Evolutionary conservation across 2,329 filamentous ascomycete species (phyloP).

Genomic region (Penicillium occitanis): DNA sequence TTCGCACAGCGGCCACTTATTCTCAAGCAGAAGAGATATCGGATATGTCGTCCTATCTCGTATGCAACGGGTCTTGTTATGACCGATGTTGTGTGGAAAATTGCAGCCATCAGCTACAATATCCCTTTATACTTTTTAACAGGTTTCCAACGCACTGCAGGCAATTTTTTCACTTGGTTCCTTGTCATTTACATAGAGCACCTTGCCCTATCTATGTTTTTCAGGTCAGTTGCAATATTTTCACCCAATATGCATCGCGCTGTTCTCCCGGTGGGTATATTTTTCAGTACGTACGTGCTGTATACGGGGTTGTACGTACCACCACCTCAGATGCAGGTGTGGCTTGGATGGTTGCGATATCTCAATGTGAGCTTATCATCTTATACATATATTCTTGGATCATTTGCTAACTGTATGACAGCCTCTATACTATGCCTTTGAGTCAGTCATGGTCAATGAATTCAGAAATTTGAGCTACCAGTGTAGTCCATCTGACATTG

Average conservation of each 20-base stretch:
- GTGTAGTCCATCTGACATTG: conserved; percentile 64
- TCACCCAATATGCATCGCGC: conserved; percentile 80
- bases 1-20: conserved; percentile 23
- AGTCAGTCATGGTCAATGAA: conserved; percentile 82
- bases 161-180: conserved; percentile 69
- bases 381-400: neutral
- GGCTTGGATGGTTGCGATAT: conserved; percentile 75
- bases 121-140: conserved; percentile 76
- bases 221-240: conserved; percentile 68
- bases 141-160: conserved; percentile 61
- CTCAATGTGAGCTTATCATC: conserved; percentile 66
- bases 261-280: conserved; percentile 72
- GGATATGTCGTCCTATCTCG: conserved; percentile 67
- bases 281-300: conserved; percentile 74
- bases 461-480: conserved; percentile 66
- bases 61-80: conserved; percentile 78
- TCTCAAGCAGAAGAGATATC: conserved; percentile 23
- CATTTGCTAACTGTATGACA: neutral
- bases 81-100: conserved; percentile 70
- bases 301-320: conserved; percentile 77
- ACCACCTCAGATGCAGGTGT: conserved; percentile 69
- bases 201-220: conserved; percentile 70
- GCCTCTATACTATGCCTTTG: conserved; percentile 33
- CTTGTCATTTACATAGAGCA: conserved; percentile 52
- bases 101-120: conserved; percentile 67